Percentiles rank a stretch among this genome's conserved stretches.
Evolutionary conservation across 306 rosid genomes (phyloP).

Genomic region (Clitoria ternatea): DNA sequence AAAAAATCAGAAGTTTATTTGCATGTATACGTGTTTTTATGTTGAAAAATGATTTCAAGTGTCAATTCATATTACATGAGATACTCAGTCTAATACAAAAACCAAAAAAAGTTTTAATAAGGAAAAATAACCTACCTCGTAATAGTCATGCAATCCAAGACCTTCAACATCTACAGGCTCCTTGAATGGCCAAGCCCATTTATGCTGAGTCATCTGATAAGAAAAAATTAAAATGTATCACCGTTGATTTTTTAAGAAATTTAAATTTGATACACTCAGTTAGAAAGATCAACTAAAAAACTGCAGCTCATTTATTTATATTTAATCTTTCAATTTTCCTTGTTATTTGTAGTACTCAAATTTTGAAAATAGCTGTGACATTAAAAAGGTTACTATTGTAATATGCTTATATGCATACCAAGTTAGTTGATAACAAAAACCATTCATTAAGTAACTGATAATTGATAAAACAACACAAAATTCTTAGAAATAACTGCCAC

Average conservation of each 20-base stretch:
- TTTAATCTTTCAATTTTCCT: too few species aligned
- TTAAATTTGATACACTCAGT: not conserved
- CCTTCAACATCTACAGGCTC: slow-evolving; percentile 89
- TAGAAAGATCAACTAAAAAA: not conserved
- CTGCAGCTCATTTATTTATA: not conserved
- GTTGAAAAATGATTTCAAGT: not conserved
- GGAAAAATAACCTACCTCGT: slow-evolving; percentile 47
- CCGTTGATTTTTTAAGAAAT: not conserved
- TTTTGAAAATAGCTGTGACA: too few species aligned
- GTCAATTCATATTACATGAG: too few species aligned
- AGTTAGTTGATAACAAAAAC: too few species aligned
- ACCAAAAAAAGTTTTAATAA: not conserved
- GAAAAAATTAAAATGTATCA: not conserved
- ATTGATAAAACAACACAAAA: not conserved
- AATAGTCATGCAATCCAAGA: slow-evolving; percentile 70
- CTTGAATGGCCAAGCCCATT: slow-evolving; percentile 74
- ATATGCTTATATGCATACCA: too few species aligned
- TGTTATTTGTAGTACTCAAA: too few species aligned
- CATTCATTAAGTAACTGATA: too few species aligned
- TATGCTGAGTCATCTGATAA: slow-evolving; percentile 65
- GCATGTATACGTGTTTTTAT: not conserved
- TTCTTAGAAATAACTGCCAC: not conserved
- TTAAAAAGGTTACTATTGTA: too few species aligned
- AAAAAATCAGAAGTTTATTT: too few species aligned
- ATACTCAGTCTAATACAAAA: not conserved